Evolutionary conservation across 306 rosid genomes (phyloP).

Genomic region (Cicer chorassanicum): DNA sequence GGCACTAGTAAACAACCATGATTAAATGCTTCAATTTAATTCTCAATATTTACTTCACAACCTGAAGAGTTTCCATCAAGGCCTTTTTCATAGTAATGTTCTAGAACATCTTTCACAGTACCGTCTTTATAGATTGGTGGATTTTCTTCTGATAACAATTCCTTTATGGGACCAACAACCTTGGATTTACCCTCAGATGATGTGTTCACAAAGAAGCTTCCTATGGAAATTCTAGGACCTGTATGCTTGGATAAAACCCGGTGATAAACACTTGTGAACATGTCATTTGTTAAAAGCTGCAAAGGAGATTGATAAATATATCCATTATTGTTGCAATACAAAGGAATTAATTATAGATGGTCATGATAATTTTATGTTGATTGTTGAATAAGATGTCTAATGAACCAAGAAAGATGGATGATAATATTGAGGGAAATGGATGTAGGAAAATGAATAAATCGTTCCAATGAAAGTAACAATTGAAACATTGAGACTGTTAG

Average conservation of each 20-base stretch:
- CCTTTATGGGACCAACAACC: not conserved
- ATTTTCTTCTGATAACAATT: not conserved
- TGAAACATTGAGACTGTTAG: no score
- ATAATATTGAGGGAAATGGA: no score
- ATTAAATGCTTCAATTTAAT: not conserved
- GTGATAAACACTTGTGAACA: conserved; percentile 11
- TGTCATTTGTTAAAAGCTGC: conserved; percentile 9
- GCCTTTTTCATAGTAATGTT: not conserved
- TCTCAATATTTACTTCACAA: not conserved
- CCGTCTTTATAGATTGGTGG: not conserved
- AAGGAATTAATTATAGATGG: no score
- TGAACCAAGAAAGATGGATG: no score
- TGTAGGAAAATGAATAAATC: no score
- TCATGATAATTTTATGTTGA: no score
- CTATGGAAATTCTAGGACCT: conserved; percentile 1
- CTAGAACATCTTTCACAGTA: not conserved
- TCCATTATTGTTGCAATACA: no score
- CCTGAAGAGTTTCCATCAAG: not conserved
- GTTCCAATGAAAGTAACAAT: no score
- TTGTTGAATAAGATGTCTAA: no score
- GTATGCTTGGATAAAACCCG: not conserved
- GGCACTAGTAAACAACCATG: not conserved
- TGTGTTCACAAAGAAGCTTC: not conserved
- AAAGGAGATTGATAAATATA: not conserved
- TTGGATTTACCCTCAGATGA: not conserved